phyloP scores from a whole-genome alignment of 2,329 filamentous ascomycete genomes.

The Didymella glomerata region DNA sequence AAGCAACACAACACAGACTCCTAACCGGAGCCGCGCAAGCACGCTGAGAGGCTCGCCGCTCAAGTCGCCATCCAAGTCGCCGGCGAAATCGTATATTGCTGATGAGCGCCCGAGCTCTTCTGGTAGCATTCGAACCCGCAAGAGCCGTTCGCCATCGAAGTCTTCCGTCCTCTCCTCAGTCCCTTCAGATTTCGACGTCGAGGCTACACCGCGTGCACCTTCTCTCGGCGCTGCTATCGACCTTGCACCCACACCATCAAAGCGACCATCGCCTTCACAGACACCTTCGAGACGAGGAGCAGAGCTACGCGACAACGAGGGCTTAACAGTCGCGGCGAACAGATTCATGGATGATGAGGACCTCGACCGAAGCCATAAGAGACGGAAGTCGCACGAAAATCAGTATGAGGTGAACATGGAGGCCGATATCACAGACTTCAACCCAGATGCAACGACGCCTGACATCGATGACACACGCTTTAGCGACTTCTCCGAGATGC shows the following conservation, averaged over 20 bases:
- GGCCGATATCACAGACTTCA: constrained; percentile 44
- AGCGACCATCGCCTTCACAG: constrained; percentile 31
- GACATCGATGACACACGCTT: constrained; percentile 75
- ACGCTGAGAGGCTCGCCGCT: constrained; percentile 12
- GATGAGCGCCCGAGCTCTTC: constrained; percentile 38
- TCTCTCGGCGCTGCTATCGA: constrained; percentile 26
- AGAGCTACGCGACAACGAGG: constrained; percentile 50
- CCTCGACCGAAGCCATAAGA: constrained; percentile 32
- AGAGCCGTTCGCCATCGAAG: constrained; percentile 41
- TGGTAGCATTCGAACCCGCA: constrained; percentile 38
- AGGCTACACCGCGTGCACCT: constrained; percentile 27
- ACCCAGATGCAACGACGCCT: constrained; percentile 44
- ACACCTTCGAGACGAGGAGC: constrained; percentile 23
- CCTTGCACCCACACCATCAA: constrained; percentile 28
- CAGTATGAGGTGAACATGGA: constrained; percentile 34
- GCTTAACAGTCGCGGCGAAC: constrained; percentile 48
- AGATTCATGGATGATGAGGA: constrained; percentile 46
- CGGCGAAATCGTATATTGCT: constrained; percentile 26
- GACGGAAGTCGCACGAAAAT: constrained; percentile 34
- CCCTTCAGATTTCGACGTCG: constrained; percentile 24
- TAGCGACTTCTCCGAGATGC: constrained; percentile 88
- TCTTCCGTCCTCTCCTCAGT: constrained; percentile 35
- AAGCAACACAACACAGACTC: constrained; percentile 18
- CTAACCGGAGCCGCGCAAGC: constrained; percentile 12
- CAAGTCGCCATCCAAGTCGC: constrained; percentile 34